Conservation (phyloP, 108 stramenopile genomes). For the Pseudonitzschia delicatissima region DNA sequence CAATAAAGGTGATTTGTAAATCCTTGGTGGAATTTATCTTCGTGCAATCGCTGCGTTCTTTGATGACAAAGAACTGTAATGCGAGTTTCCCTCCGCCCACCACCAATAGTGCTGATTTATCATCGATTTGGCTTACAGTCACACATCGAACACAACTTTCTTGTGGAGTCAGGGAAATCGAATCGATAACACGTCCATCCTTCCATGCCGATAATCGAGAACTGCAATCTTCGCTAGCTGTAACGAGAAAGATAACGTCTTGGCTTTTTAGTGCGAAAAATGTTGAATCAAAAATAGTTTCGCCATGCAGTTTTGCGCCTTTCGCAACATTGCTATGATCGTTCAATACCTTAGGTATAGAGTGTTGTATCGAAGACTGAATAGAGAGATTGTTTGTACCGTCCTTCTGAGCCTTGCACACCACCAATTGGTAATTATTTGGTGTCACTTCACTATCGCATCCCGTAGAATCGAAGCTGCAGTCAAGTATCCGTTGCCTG, state of each 20-base stretch:
- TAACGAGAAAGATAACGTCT: slow-evolving; percentile 30
- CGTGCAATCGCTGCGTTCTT: slow-evolving; percentile 3
- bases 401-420: slow-evolving; percentile 38
- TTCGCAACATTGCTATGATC: not conserved
- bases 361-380: slow-evolving; percentile 7
- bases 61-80: slow-evolving; percentile 61
- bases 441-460: slow-evolving; percentile 14
- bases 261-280: slow-evolving; percentile 34
- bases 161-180: slow-evolving; percentile 54
- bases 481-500: slow-evolving; percentile 50
- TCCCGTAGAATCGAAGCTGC: not conserved
- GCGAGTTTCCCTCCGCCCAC: slow-evolving; percentile 68
- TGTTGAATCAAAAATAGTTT: slow-evolving; percentile 59
- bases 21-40: slow-evolving; percentile 11
- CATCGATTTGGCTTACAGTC: slow-evolving; percentile 34
- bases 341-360: not conserved
- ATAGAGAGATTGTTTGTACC: slow-evolving; percentile 34
- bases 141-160: slow-evolving; percentile 76
- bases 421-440: not conserved
- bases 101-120: slow-evolving; percentile 42
- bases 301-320: slow-evolving; percentile 53
- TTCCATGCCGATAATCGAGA: slow-evolving; percentile 46
- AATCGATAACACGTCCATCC: slow-evolving; percentile 30
- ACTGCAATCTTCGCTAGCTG: slow-evolving; percentile 71
- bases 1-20: slow-evolving; percentile 38